A percentile compares a stretch with the other conserved stretches of the same genome.
Conservation (phyloP, 2,329 filamentous ascomycete species). For the Dactylellina sp. region DNA sequence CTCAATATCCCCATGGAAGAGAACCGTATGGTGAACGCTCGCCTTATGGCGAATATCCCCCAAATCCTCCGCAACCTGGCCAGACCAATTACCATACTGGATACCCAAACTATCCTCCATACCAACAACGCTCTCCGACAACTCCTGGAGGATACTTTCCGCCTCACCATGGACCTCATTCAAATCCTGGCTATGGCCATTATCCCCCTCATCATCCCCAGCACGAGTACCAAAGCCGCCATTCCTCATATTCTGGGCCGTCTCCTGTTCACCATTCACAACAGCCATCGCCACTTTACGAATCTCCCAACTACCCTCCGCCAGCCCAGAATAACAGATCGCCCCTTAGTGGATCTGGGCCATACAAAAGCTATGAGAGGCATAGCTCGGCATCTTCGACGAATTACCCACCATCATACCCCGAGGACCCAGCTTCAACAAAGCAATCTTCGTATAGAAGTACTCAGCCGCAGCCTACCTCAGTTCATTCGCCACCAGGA, state of each 20-base stretch:
- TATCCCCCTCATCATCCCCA: conserved; percentile 43
- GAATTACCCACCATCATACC: conserved; percentile 42
- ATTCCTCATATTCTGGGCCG: conserved; percentile 49
- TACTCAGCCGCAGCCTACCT: conserved; percentile 32
- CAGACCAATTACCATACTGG: conserved; percentile 49
- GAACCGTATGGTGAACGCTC: conserved; percentile 54
- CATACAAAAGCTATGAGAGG: conserved; percentile 50
- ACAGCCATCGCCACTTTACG: conserved; percentile 50
- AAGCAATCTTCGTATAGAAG: conserved; percentile 41
- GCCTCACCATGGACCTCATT: conserved; percentile 39
- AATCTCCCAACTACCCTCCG: conserved; percentile 44
- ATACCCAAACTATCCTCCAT: conserved; percentile 52
- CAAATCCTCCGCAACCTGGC: conserved; percentile 29
- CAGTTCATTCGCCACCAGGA: conserved; percentile 52
- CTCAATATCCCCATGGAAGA: conserved; percentile 45
- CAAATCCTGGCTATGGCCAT: conserved; percentile 33
- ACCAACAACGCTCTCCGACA: conserved; percentile 51
- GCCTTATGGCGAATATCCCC: conserved; percentile 53
- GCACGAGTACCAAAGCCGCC: conserved; percentile 49
- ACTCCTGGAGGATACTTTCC: conserved; percentile 53
- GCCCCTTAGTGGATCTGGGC: conserved; percentile 36
- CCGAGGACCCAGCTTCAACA: conserved; percentile 28
- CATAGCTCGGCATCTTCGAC: conserved; percentile 34
- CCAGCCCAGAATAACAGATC: conserved; percentile 38
- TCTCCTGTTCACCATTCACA: conserved; percentile 42